Percentiles rank a stretch among this genome's conserved stretches.
These are phyloP conservation scores for Clitopilus passeckerianus DNA, from an alignment of 768 basidiomycete genomes.

Conservation along the genomic window DNA sequence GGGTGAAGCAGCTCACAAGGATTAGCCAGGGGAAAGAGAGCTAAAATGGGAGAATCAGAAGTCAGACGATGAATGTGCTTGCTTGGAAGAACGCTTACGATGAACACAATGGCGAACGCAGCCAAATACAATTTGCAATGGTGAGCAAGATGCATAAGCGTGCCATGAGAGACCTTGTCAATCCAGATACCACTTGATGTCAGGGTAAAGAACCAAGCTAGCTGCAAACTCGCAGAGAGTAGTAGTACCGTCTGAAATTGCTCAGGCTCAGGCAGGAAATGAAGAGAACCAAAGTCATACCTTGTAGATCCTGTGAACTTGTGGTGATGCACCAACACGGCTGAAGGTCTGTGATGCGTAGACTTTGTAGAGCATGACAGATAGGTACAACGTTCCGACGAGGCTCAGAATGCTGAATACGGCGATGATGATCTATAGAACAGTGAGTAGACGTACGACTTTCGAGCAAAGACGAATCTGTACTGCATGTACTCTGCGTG, in stretches of 20 bases:
- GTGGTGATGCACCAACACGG: slow-evolving; percentile 41
- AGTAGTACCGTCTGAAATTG: slow-evolving; percentile 37
- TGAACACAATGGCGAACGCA: slow-evolving; percentile 30
- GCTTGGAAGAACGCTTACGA: slow-evolving; percentile 25
- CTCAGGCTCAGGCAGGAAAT: neutral
- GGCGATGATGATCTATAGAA: slow-evolving; percentile 32
- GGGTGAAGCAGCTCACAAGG: slow-evolving; percentile 20
- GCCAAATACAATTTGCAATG: slow-evolving; percentile 33
- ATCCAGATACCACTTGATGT: slow-evolving; percentile 46
- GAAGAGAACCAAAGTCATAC: slow-evolving; percentile 16
- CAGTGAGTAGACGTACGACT: neutral
- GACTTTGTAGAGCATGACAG: slow-evolving; percentile 38
- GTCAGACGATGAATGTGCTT: neutral
- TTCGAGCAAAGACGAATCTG: neutral
- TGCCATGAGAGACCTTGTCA: slow-evolving; percentile 34
- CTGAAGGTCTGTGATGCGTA: slow-evolving; percentile 42
- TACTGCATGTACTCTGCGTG: slow-evolving; percentile 29
- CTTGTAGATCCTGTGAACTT: slow-evolving; percentile 43
- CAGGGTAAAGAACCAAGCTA: slow-evolving; percentile 44
- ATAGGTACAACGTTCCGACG: slow-evolving; percentile 30
- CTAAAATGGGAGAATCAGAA: slow-evolving; percentile 17
- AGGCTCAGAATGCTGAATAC: slow-evolving; percentile 31
- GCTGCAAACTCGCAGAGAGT: slow-evolving; percentile 42
- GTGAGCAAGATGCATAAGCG: slow-evolving; percentile 25
- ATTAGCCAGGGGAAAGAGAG: slow-evolving; percentile 41